Percentiles rank a stretch among this genome's conserved stretches.
Conservation (phyloP, 768 basidiomycete species). For the Mycena belliarum region DNA sequence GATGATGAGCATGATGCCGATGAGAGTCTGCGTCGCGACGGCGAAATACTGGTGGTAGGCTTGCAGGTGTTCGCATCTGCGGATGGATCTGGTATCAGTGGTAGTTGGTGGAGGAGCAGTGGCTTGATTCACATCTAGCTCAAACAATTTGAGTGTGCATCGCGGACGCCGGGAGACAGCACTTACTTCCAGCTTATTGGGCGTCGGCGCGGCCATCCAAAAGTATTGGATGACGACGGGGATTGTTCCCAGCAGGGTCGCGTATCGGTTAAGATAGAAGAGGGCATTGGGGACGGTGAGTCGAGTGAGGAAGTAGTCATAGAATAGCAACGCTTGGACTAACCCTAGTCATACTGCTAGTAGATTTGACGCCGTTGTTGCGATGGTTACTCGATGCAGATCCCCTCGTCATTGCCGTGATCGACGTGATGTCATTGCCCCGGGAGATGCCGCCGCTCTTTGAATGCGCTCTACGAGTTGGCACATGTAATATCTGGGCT, state of each 20-base stretch:
- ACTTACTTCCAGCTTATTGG: background rate
- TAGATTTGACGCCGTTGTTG: no score
- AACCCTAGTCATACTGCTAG: no score
- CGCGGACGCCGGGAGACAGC: no score
- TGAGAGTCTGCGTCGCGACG: conserved; percentile 10
- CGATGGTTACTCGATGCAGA: no score
- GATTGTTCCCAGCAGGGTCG: conserved; percentile 1
- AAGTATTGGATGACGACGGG: conserved; percentile 17
- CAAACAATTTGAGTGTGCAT: background rate
- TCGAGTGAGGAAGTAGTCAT: conserved; percentile 13
- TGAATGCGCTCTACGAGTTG: no score
- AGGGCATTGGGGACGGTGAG: background rate
- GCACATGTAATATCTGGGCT: no score
- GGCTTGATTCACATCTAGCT: background rate
- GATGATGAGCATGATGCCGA: no score
- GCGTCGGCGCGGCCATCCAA: background rate
- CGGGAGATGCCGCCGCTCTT: no score
- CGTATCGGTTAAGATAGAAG: conserved; percentile 17
- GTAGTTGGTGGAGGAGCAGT: no score
- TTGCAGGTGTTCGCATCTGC: background rate
- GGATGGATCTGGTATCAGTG: no score
- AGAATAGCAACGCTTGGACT: conserved; percentile 16
- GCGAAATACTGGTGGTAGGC: conserved; percentile 18
- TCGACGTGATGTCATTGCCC: no score
- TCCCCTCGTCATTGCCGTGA: no score